A percentile compares a stretch with the other conserved stretches of the same genome.
phyloP scores from a whole-genome alignment of 768 basidiomycete genomes.

The Mycena olivaceomarginata region DNA sequence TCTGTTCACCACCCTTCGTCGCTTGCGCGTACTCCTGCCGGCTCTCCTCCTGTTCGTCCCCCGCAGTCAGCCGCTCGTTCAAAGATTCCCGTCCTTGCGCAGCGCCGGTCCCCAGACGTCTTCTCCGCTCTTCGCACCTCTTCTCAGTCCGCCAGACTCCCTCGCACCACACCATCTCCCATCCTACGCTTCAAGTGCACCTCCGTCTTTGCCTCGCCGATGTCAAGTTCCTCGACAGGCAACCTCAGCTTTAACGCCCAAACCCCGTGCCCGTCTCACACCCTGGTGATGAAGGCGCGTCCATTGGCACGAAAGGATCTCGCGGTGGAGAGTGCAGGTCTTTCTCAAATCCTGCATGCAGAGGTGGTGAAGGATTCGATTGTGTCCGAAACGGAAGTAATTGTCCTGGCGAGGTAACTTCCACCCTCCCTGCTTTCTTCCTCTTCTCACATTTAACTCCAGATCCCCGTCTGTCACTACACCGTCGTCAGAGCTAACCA shows the following conservation, averaged over 20 bases:
- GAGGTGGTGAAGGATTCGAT: too few relatives aligned
- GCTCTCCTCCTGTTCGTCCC: too few relatives aligned
- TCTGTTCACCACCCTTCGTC: background rate
- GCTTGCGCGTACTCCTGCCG: too few relatives aligned
- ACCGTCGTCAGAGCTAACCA: too few relatives aligned
- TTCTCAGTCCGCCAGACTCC: too few relatives aligned
- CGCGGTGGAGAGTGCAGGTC: too few relatives aligned
- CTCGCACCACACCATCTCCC: background rate
- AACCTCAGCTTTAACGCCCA: background rate
- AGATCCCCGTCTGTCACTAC: too few relatives aligned
- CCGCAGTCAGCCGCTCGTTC: background rate
- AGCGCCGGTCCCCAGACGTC: background rate
- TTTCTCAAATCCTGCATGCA: too few relatives aligned
- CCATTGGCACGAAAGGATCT: background rate
- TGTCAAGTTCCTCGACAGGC: background rate
- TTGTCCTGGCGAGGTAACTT: too few relatives aligned
- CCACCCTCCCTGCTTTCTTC: too few relatives aligned
- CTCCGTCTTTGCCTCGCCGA: background rate
- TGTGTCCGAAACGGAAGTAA: too few relatives aligned
- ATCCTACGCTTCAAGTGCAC: constrained; percentile 1
- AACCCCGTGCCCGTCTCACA: constrained; percentile 14
- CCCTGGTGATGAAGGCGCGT: background rate
- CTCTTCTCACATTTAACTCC: too few relatives aligned
- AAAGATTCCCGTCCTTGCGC: background rate
- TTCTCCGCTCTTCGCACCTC: background rate